Conservation (phyloP, 139 green algal genomes). For the Chloropicon primus region DNA sequence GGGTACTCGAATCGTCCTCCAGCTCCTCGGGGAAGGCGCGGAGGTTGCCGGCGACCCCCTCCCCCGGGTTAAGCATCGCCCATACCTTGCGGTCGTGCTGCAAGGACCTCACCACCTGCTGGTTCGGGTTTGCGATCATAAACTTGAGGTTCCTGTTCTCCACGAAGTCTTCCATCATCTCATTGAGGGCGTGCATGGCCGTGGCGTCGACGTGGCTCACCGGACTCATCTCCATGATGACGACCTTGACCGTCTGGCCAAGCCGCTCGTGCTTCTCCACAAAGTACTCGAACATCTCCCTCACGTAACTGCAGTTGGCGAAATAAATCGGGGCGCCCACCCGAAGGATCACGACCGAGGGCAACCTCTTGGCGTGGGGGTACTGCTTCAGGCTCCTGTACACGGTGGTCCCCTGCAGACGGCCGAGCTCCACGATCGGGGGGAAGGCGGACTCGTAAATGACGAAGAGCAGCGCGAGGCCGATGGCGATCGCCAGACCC, state of each 20-base stretch:
- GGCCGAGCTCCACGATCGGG: neutral
- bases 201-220: neutral
- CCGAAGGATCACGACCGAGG: neutral
- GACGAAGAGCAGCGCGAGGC: conserved; percentile 28
- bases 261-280: neutral
- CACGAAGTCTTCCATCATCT: neutral
- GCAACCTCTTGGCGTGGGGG: neutral
- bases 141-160: neutral
- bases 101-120: neutral
- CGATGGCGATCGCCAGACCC: conserved; percentile 54
- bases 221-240: neutral
- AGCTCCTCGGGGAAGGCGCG: neutral
- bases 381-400: neutral
- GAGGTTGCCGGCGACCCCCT: neutral
- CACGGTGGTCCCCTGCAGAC: neutral
- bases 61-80: neutral
- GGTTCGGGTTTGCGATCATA: neutral
- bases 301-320: neutral
- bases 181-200: neutral
- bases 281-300: neutral
- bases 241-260: neutral
- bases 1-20: neutral
- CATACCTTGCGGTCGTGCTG: neutral
- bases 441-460: conserved; percentile 16
- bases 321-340: neutral